A percentile compares a stretch with the other conserved stretches of the same genome.
Conservation (phyloP, 1,139 yeast species). For the Taiozyma sp. region DNA sequence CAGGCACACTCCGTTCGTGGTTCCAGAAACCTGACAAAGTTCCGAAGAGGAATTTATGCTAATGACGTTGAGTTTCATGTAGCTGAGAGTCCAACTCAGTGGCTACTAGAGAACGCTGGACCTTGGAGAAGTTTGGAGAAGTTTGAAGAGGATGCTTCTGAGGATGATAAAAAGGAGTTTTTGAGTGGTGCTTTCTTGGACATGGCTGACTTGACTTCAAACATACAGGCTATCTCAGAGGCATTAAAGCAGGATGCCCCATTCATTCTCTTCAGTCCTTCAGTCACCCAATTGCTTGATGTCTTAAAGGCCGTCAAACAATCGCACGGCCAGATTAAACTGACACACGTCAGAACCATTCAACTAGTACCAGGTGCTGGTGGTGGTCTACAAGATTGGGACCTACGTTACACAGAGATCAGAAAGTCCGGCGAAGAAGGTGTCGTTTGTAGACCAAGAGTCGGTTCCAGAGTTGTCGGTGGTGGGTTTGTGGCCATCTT, state of each 20-base stretch:
- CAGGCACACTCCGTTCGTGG: slow-evolving; percentile 35
- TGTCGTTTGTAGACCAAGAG: slow-evolving; percentile 41
- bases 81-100: slow-evolving; percentile 33
- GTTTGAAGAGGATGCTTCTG: slow-evolving; percentile 15
- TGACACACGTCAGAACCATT: slow-evolving; percentile 33
- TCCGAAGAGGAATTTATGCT: slow-evolving; percentile 35
- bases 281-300: slow-evolving; percentile 38
- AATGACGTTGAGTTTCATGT: slow-evolving; percentile 39
- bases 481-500: slow-evolving; percentile 39
- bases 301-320: slow-evolving; percentile 28
- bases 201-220: slow-evolving; percentile 35
- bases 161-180: slow-evolving; percentile 23
- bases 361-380: slow-evolving; percentile 40
- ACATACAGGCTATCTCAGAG: slow-evolving; percentile 28
- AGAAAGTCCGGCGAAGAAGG: slow-evolving; percentile 35
- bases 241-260: slow-evolving; percentile 35
- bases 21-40: slow-evolving; percentile 30
- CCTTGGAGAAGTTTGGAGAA: slow-evolving; percentile 14
- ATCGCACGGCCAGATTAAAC: slow-evolving; percentile 22
- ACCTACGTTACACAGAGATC: slow-evolving; percentile 30
- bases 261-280: slow-evolving; percentile 38
- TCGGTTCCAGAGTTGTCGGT: slow-evolving; percentile 37
- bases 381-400: slow-evolving; percentile 41
- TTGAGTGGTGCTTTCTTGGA: slow-evolving; percentile 39
- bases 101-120: slow-evolving; percentile 28